Percentiles rank a stretch among this genome's conserved stretches.
Evolutionary conservation across 768 basidiomycete species (phyloP).

Genomic region (Tulasnella sp.): DNA sequence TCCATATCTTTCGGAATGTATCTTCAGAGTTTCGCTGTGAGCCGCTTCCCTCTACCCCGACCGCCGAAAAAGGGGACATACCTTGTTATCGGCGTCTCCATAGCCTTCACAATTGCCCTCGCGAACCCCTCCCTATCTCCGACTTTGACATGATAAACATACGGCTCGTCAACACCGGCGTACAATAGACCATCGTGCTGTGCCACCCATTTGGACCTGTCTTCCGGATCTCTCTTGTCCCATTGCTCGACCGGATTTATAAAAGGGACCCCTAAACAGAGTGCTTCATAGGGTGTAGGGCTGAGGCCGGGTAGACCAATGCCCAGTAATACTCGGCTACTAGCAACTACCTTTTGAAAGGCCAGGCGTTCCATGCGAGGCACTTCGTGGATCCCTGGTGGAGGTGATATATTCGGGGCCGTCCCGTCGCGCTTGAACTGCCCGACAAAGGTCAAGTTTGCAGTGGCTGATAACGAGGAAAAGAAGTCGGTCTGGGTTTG

Average conservation of each 20-base stretch:
- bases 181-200: not conserved
- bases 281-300: slow-evolving; percentile 19
- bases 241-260: slow-evolving; percentile 11
- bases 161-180: not conserved
- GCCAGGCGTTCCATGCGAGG: not conserved
- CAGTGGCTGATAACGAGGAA: not conserved
- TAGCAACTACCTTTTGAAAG: slow-evolving; percentile 4
- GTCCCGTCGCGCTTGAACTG: slow-evolving; percentile 5
- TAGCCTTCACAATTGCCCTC: not conserved
- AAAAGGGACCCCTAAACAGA: slow-evolving; percentile 21
- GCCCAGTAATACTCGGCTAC: slow-evolving; percentile 21
- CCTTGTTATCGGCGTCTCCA: not conserved
- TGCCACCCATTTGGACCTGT: not conserved
- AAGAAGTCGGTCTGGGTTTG: slow-evolving; percentile 3
- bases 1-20: not conserved
- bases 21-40: not conserved
- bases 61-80: not conserved
- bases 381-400: not conserved
- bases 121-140: not conserved
- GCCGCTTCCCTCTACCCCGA: not conserved
- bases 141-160: not conserved
- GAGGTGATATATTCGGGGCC: not conserved
- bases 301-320: slow-evolving; percentile 17
- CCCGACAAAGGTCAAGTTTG: slow-evolving; percentile 2
- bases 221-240: not conserved